Evolutionary conservation across 2,329 filamentous ascomycete species (phyloP).

Genomic region (Colletotrichum lupini): DNA sequence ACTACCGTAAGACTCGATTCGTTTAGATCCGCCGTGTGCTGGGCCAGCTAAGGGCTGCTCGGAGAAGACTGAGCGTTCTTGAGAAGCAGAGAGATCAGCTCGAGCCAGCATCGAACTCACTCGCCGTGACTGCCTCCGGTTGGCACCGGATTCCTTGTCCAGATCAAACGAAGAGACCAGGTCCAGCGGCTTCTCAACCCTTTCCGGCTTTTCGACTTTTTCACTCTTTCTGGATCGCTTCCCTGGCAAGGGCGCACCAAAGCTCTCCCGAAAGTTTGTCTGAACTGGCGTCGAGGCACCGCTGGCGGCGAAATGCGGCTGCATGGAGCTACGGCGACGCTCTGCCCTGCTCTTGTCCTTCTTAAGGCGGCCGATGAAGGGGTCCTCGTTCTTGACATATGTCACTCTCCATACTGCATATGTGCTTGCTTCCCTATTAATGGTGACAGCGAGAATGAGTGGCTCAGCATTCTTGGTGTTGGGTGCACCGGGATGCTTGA

Average conservation of each 20-base stretch:
- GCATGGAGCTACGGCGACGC: constrained; percentile 72
- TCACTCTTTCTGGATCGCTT: constrained; percentile 65
- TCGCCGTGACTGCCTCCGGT: constrained; percentile 74
- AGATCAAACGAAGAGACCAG: constrained; percentile 79
- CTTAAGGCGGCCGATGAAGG: constrained; percentile 59
- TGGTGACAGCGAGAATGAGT: constrained; percentile 81
- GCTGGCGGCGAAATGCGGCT: constrained; percentile 72
- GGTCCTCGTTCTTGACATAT: constrained; percentile 77
- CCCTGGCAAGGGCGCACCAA: constrained; percentile 68
- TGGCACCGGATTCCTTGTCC: constrained; percentile 67
- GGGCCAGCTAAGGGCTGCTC: constrained; percentile 64
- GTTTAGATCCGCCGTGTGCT: constrained; percentile 60
- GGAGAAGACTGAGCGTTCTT: constrained; percentile 83
- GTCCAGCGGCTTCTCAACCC: constrained; percentile 62
- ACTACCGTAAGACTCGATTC: constrained; percentile 80
- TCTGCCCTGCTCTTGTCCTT: constrained; percentile 58
- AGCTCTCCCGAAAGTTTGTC: constrained; percentile 79
- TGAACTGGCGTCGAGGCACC: constrained; percentile 83
- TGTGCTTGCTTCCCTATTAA: constrained; percentile 79
- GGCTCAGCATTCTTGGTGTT: constrained; percentile 54
- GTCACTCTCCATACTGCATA: constrained; percentile 88
- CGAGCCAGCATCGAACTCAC: constrained; percentile 92
- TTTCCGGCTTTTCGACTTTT: constrained; percentile 50
- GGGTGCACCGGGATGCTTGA: constrained; percentile 62
- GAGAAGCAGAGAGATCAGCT: constrained; percentile 86